Percentiles rank a stretch among this genome's conserved stretches.
These are phyloP conservation scores for Globisporangium cylindrosporum DNA, from an alignment of 352 stramenopile species.

Conservation along the genomic window DNA sequence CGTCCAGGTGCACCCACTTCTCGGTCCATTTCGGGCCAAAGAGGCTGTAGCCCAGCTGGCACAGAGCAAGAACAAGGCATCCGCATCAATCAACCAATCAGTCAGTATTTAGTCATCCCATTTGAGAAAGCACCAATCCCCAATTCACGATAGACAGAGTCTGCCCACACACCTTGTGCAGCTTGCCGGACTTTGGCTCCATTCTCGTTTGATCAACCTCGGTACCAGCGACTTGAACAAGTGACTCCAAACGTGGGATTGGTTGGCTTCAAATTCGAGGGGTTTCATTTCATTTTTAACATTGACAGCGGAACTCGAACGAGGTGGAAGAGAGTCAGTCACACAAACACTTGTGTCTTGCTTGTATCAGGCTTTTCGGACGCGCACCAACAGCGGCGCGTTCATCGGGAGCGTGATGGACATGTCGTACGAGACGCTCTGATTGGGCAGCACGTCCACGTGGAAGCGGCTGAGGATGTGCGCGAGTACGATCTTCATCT, in stretches of 20 bases:
- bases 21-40: conserved; percentile 77
- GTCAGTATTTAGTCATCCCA: neutral
- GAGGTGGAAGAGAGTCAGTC: neutral
- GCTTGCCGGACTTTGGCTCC: conserved; percentile 65
- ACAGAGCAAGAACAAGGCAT: neutral
- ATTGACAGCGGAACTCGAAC: neutral
- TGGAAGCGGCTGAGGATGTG: conserved; percentile 32
- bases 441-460: conserved; percentile 19
- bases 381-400: conserved; percentile 8
- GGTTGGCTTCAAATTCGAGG: neutral
- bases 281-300: conserved; percentile 7
- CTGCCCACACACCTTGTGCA: conserved; percentile 42
- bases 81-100: too few species aligned
- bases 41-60: conserved; percentile 47
- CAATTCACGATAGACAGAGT: conserved; percentile 24
- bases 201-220: conserved; percentile 13
- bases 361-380: neutral
- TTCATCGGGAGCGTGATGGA: conserved; percentile 23
- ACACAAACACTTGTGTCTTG: neutral
- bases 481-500: conserved; percentile 44
- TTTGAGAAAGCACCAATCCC: neutral
- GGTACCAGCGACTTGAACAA: neutral
- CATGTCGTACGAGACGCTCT: conserved; percentile 21
- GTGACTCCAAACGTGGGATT: neutral
- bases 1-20: conserved; percentile 79